Conservation (phyloP, 129 eudicot genomes). For the Centrapalus pauciflorus region DNA sequence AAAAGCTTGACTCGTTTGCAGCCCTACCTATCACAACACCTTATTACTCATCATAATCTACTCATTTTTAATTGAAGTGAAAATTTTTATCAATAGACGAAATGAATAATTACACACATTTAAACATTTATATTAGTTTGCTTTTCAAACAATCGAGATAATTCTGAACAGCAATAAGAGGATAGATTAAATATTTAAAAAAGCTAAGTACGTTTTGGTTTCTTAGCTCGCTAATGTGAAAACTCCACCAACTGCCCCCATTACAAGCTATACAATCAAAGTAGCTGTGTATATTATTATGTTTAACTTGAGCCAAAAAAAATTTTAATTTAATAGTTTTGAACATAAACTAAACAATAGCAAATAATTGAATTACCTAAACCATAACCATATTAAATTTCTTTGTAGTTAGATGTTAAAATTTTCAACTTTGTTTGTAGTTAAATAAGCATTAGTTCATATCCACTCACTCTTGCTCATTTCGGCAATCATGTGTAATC, state of each 20-base stretch:
- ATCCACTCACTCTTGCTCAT: neutral
- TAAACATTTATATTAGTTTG: too few species aligned
- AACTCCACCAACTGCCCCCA: neutral
- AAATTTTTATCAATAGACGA: too few species aligned
- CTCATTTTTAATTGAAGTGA: too few species aligned
- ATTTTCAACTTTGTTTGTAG: neutral
- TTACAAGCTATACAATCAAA: neutral
- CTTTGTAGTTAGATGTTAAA: neutral
- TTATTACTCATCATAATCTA: too few species aligned
- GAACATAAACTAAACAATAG: neutral
- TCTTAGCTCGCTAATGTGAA: too few species aligned
- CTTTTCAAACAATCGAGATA: too few species aligned
- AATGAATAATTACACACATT: too few species aligned
- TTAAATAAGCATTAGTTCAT: slow-evolving; percentile 4
- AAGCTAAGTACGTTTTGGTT: too few species aligned
- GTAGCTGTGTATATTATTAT: neutral
- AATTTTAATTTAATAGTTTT: neutral
- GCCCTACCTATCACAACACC: too few species aligned
- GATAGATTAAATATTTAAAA: too few species aligned
- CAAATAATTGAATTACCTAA: neutral
- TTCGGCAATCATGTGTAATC: slow-evolving; percentile 5
- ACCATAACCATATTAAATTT: neutral
- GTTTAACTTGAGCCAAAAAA: neutral
- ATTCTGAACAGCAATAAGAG: too few species aligned
- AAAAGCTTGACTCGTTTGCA: too few species aligned